phyloP scores from a whole-genome alignment of 257 asterid species.

The Prunella vulgaris region DNA sequence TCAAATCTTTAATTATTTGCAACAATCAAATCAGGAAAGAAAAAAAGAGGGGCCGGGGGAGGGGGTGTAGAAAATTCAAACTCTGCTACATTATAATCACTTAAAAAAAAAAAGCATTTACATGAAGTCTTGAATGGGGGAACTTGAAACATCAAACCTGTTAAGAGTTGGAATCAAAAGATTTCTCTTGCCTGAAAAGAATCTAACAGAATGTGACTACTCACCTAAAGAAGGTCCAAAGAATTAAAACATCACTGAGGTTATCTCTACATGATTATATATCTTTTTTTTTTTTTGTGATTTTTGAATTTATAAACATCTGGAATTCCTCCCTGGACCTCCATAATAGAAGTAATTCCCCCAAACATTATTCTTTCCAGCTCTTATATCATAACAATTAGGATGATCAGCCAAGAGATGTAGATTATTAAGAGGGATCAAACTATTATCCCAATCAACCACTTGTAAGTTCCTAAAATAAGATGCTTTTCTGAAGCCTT shows the following conservation, averaged over 20 bases:
- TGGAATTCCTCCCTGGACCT: conserved; percentile 83
- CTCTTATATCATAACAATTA: conserved; percentile 65
- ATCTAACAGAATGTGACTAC: conserved; percentile 24
- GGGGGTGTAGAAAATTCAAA: conserved; percentile 10
- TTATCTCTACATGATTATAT: conserved; percentile 28
- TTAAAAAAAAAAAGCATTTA: conserved; percentile 30
- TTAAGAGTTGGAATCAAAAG: conserved; percentile 13
- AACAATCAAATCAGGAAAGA: no score
- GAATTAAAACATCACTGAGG: conserved; percentile 21
- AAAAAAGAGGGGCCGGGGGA: no score
- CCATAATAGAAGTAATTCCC: conserved; percentile 91
- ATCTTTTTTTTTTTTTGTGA: neutral
- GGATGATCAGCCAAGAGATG: conserved; percentile 93
- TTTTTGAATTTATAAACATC: conserved; percentile 42
- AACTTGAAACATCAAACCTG: conserved; percentile 23
- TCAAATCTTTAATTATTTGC: no score
- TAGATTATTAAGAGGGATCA: conserved; percentile 63
- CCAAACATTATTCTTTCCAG: conserved; percentile 84
- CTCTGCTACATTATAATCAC: conserved; percentile 17
- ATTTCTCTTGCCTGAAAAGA: conserved; percentile 31
- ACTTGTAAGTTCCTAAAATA: conserved; percentile 82
- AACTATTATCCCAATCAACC: conserved; percentile 88
- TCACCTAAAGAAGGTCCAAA: conserved; percentile 22
- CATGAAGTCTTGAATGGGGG: conserved; percentile 37
- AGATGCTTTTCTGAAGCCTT: conserved; percentile 82